These are phyloP conservation scores for Colletotrichum liaoningense DNA, from an alignment of 2,329 filamentous ascomycete genomes.

Conservation along the genomic window DNA sequence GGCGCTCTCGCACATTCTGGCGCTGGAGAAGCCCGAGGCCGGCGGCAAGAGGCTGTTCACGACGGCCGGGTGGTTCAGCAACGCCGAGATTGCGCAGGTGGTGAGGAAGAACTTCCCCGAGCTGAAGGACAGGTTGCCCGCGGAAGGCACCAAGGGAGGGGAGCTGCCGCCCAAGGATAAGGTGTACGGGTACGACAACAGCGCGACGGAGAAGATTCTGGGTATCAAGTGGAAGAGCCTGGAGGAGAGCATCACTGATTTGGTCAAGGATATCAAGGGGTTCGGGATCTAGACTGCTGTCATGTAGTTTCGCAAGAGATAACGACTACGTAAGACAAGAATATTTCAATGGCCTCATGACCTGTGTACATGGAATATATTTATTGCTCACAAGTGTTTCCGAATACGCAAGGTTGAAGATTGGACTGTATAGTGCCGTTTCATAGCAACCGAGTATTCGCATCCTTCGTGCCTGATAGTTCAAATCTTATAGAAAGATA, in stretches of 20 bases:
- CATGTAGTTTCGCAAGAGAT: no score
- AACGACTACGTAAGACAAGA: no score
- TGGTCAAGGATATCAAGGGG: slow-evolving; percentile 54
- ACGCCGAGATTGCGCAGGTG: slow-evolving; percentile 56
- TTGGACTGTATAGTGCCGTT: no score
- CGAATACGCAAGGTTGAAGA: no score
- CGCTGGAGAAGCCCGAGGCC: slow-evolving; percentile 59
- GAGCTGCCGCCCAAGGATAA: slow-evolving; percentile 51
- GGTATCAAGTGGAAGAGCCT: slow-evolving; percentile 72
- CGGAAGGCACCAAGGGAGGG: slow-evolving; percentile 56
- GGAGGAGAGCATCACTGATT: slow-evolving; percentile 72
- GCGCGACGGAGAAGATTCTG: slow-evolving; percentile 67
- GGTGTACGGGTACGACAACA: slow-evolving; percentile 68
- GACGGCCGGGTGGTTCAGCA: slow-evolving; percentile 58
- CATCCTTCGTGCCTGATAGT: no score
- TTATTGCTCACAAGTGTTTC: no score
- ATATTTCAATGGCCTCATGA: no score
- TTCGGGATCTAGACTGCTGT: slow-evolving; percentile 40
- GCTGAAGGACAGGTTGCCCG: slow-evolving; percentile 59
- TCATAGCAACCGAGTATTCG: no score
- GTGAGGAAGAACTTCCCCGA: slow-evolving; percentile 63
- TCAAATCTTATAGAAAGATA: no score
- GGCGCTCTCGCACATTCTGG: slow-evolving; percentile 63
- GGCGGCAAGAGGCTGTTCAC: slow-evolving; percentile 64
- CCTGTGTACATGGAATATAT: no score